Conservation (phyloP, 116 monocot species). For the Phalaenopsis hybrid region DNA sequence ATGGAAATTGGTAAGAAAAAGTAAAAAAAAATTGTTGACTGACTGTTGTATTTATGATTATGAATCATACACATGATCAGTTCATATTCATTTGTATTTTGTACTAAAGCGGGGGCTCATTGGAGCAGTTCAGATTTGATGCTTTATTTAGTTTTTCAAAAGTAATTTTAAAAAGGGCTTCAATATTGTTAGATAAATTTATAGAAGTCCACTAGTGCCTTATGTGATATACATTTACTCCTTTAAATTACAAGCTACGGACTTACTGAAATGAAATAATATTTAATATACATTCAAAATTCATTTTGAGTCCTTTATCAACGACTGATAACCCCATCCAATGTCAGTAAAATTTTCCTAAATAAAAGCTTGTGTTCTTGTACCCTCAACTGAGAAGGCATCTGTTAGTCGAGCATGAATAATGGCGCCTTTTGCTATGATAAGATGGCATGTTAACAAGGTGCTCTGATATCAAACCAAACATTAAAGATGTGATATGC, state of each 20-base stretch:
- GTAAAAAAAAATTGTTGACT: too few species aligned
- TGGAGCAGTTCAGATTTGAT: too few species aligned
- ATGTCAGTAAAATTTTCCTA: background rate
- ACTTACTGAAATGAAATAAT: background rate
- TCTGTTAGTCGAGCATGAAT: background rate
- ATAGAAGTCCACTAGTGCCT: background rate
- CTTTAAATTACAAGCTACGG: background rate
- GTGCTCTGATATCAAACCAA: background rate
- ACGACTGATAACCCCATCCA: background rate
- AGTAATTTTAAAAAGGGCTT: background rate
- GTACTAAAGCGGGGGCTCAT: too few species aligned
- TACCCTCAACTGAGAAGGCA: background rate
- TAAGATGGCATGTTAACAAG: background rate
- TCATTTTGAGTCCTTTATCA: background rate
- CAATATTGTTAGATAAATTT: background rate
- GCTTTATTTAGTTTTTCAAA: background rate
- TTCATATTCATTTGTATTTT: too few species aligned
- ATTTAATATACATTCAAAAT: background rate
- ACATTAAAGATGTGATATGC: conserved; percentile 3
- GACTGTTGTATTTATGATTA: too few species aligned
- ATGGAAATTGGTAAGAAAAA: too few species aligned
- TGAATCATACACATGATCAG: too few species aligned
- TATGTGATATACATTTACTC: background rate
- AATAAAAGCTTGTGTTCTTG: background rate
- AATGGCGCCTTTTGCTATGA: background rate